These are phyloP conservation scores for Chaetomium fimeti DNA, from an alignment of 495 filamentous ascomycete genomes.

Conservation along the genomic window DNA sequence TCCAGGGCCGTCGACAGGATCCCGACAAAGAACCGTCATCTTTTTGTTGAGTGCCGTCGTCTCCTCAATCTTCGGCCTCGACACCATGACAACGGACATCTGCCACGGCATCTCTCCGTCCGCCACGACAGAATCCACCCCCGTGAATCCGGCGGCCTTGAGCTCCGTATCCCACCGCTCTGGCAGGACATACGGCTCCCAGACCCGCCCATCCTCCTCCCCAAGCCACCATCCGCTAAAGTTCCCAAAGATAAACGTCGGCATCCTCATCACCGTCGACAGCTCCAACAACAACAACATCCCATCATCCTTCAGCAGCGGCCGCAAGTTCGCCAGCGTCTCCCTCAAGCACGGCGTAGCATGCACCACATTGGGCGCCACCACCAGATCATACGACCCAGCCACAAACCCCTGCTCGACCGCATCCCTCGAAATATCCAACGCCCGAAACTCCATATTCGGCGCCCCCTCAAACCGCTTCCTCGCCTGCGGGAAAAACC, in stretches of 20 bases:
- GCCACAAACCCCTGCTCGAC: constrained; percentile 49
- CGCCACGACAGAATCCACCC: constrained; percentile 39
- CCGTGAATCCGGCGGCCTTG: constrained; percentile 44
- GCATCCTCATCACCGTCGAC: constrained; percentile 32
- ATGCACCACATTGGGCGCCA: constrained; percentile 55
- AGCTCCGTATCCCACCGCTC: constrained; percentile 45
- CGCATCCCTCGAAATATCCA: constrained; percentile 53
- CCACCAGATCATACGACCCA: constrained; percentile 52
- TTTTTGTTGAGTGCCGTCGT: neutral
- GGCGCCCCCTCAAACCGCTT: constrained; percentile 42
- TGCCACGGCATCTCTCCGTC: constrained; percentile 26
- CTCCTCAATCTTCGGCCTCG: neutral
- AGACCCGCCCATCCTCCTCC: constrained; percentile 47
- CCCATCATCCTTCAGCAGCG: constrained; percentile 43
- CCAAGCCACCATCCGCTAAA: constrained; percentile 35
- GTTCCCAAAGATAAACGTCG: constrained; percentile 39
- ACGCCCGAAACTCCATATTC: constrained; percentile 44
- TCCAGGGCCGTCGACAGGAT: neutral
- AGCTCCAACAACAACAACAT: constrained; percentile 42
- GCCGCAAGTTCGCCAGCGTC: constrained; percentile 37
- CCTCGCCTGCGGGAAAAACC: constrained; percentile 50
- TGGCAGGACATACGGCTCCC: constrained; percentile 26
- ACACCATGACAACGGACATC: constrained; percentile 17
- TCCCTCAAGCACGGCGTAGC: constrained; percentile 41
- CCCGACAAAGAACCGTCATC: constrained; percentile 17